Conservation (phyloP, 495 filamentous ascomycete genomes). For the Talaromyces adpressus region DNA sequence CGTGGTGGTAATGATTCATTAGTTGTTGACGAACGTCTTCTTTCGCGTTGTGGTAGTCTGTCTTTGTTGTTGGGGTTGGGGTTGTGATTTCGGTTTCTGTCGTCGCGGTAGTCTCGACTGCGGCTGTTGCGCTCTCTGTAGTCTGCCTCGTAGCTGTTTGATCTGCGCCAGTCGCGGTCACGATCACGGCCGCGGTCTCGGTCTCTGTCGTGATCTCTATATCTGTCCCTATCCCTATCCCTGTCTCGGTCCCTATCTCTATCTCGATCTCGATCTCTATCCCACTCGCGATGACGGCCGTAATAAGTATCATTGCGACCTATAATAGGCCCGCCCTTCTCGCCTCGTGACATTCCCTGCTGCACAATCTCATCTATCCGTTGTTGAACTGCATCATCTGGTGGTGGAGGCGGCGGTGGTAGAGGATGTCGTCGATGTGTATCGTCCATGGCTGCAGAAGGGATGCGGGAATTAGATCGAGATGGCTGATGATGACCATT, state of each 20-base stretch:
- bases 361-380: slow-evolving; percentile 29
- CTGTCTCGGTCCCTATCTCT: slow-evolving; percentile 5
- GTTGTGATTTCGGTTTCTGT: not conserved
- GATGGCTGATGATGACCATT: slow-evolving; percentile 5
- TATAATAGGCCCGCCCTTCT: slow-evolving; percentile 10
- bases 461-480: not conserved
- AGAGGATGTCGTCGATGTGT: slow-evolving; percentile 5
- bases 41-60: not conserved
- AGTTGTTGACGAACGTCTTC: not conserved
- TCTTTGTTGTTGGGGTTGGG: slow-evolving; percentile 6
- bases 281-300: not conserved
- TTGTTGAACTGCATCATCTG: slow-evolving; percentile 23
- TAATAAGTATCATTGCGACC: slow-evolving; percentile 7
- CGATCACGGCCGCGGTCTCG: slow-evolving; percentile 10
- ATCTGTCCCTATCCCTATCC: slow-evolving; percentile 1
- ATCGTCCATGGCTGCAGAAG: slow-evolving; percentile 1
- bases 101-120: not conserved
- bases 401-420: slow-evolving; percentile 3
- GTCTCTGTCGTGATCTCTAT: slow-evolving; percentile 5
- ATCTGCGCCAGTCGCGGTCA: slow-evolving; percentile 7
- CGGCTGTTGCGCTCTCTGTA: slow-evolving; percentile 1
- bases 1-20: not conserved
- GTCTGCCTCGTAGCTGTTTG: not conserved
- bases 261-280: slow-evolving; percentile 3
- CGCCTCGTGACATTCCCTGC: slow-evolving; percentile 8